These are phyloP conservation scores for Sphenostylis stenocarpa DNA, from an alignment of 306 rosid species.

Conservation along the genomic window DNA sequence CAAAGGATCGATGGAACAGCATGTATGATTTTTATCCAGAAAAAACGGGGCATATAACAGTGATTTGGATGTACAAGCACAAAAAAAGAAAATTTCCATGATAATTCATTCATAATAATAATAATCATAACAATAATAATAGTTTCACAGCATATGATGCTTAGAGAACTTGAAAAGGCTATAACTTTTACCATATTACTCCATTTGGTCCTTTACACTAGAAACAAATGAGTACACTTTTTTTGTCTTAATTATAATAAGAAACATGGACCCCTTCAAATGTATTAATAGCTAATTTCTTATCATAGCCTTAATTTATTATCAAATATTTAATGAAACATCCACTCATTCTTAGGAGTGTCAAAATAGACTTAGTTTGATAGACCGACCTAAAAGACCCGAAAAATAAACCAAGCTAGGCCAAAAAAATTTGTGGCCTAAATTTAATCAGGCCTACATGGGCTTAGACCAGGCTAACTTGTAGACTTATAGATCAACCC, in stretches of 20 bases:
- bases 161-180: background rate
- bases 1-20: background rate
- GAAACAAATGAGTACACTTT: background rate
- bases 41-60: background rate
- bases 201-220: background rate
- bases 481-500: too few species aligned
- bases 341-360: too few species aligned
- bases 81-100: background rate
- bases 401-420: too few species aligned
- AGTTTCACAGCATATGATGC: background rate
- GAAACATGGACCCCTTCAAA: background rate
- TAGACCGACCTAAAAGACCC: too few species aligned
- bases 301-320: too few species aligned
- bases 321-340: too few species aligned
- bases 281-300: background rate
- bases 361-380: too few species aligned
- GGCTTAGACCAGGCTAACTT: too few species aligned
- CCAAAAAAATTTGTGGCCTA: too few species aligned
- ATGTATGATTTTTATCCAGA: background rate
- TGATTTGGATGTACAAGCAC: conserved; percentile 3
- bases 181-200: background rate
- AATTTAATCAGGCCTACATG: too few species aligned
- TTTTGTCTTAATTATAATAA: background rate
- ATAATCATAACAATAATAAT: background rate
- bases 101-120: background rate